Base-by-base conservation (phyloP, 352 stramenopile species). In the Pythium aquatile region DNA sequence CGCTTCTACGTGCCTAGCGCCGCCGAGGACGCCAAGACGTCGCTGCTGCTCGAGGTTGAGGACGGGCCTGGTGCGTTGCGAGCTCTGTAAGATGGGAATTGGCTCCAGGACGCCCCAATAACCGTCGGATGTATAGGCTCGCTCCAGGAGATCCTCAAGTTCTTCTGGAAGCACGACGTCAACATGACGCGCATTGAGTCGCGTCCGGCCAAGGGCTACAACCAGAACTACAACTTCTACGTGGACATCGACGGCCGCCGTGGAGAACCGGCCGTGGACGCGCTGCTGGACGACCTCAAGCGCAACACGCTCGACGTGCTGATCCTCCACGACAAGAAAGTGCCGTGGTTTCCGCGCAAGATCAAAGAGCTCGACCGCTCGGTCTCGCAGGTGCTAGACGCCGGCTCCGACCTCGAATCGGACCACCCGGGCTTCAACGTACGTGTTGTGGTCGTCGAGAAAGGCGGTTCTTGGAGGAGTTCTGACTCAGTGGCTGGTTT, bases 101-200 rank as follows among this genome's bases (percentile, higher is more conserved):
- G 16, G 5, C 7, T 40, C n/a, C 3, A 32, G 28, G 32, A n/a
- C 13, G 14, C 10, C 48, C 6, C 10, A 48, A 1, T 57, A 28
- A 49, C 58, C 33, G 17, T 63, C 9, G 32, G 60, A n/a, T 28
- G 9, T 17, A 26, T 8, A 49, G 96, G 96, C 17, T 89, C 94
- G 20, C 77, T 99, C 48, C 90, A 98, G 68, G 90, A 98, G 48
- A 97, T 98, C 65, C 79, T 99, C 63, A 90, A 88, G 74, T 98
- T 97, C 63, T 99, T 98, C 80, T 98, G 93, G 92, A 98, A 98
- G 70, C 95, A 98, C 75, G 91, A 98, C 65, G 81, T 99, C 32
- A 98, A 98, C 78, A 94, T 99, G 77, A 98, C 91, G 40, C 87
- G 94, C 56, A 98, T 99, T 68, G 97, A 99, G 83, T 98, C 88